These are phyloP conservation scores for Penicillium verhagenii DNA, from an alignment of 495 filamentous ascomycete genomes.

Conservation along the genomic window DNA sequence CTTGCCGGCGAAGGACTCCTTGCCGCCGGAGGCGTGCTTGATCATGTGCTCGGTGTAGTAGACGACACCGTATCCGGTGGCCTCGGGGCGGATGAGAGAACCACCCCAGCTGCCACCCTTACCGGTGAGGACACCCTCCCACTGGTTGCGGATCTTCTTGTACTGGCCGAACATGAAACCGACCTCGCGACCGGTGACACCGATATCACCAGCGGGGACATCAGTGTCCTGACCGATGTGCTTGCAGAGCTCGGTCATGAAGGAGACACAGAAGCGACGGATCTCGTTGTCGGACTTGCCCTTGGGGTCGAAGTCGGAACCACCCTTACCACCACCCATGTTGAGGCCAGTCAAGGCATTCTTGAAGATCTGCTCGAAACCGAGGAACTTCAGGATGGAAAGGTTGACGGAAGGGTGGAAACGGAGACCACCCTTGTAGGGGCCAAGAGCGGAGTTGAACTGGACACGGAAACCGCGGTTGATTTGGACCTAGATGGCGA, in stretches of 20 bases:
- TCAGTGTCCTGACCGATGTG: conserved; percentile 97
- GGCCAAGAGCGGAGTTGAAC: conserved; percentile 97
- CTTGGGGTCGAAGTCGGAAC: conserved; percentile 99
- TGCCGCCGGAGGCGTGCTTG: conserved; percentile 72
- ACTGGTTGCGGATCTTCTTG: conserved; percentile 81
- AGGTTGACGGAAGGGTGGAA: conserved; percentile 98
- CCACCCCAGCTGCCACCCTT: conserved; percentile 95
- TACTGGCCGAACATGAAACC: conserved; percentile 94
- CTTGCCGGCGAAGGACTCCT: conserved; percentile 87
- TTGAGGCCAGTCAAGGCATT: conserved; percentile 96
- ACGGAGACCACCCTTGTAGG: conserved; percentile 96
- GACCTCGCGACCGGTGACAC: conserved; percentile 96
- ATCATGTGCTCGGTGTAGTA: conserved; percentile 99
- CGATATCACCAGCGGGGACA: conserved; percentile 83
- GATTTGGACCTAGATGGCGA: conserved; percentile 67
- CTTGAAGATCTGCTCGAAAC: conserved; percentile 99
- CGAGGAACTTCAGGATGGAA: conserved; percentile 96
- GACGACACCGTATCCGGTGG: conserved; percentile 94
- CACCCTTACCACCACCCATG: conserved; percentile 98
- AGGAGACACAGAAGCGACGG: conserved; percentile 92
- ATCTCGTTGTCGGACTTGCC: conserved; percentile 97
- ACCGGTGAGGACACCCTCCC: conserved; percentile 93
- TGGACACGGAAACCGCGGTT: conserved; percentile 97
- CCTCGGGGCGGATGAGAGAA: conserved; percentile 91
- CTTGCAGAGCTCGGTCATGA: conserved; percentile 92